Percentiles rank a stretch among this genome's conserved stretches.
Conservation (phyloP, 202 grass and related monocot genomes). For the Panicum virgatum region DNA sequence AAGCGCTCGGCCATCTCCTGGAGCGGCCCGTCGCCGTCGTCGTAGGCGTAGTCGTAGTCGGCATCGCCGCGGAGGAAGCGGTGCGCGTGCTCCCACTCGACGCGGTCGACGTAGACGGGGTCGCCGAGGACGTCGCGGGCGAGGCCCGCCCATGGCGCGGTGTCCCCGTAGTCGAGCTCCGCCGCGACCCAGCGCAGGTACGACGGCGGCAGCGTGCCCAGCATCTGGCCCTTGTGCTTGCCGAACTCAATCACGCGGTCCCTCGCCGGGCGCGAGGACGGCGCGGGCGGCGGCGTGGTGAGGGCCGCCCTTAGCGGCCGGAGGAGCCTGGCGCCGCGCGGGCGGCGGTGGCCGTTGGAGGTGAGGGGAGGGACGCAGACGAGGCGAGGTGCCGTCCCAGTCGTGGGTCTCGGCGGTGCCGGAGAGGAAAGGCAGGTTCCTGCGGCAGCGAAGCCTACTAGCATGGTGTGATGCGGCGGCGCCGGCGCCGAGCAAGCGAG, state of each 20-base stretch:
- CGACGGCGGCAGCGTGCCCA: slow-evolving; percentile 73
- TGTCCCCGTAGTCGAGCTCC: slow-evolving; percentile 59
- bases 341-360: neutral
- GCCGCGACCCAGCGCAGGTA: slow-evolving; percentile 73
- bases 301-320: neutral
- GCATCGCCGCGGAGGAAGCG: slow-evolving; percentile 71
- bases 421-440: neutral
- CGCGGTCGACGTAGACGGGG: slow-evolving; percentile 67
- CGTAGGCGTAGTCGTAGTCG: slow-evolving; percentile 36
- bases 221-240: slow-evolving; percentile 67
- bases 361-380: neutral
- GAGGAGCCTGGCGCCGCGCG: neutral
- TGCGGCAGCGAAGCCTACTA: slow-evolving; percentile 25
- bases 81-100: slow-evolving; percentile 81
- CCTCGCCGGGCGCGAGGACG: slow-evolving; percentile 38
- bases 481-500: slow-evolving; percentile 1
- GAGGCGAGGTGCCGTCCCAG: neutral
- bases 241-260: slow-evolving; percentile 73
- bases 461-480: slow-evolving; percentile 1
- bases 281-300: neutral
- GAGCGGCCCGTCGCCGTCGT: slow-evolving; percentile 44
- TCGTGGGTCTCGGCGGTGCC: neutral
- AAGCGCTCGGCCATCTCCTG: slow-evolving; percentile 72
- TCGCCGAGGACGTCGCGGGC: slow-evolving; percentile 70
- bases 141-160: slow-evolving; percentile 46